These are phyloP conservation scores for Lachancea fermentati DNA, from an alignment of 805 yeast genomes.

Conservation along the genomic window DNA sequence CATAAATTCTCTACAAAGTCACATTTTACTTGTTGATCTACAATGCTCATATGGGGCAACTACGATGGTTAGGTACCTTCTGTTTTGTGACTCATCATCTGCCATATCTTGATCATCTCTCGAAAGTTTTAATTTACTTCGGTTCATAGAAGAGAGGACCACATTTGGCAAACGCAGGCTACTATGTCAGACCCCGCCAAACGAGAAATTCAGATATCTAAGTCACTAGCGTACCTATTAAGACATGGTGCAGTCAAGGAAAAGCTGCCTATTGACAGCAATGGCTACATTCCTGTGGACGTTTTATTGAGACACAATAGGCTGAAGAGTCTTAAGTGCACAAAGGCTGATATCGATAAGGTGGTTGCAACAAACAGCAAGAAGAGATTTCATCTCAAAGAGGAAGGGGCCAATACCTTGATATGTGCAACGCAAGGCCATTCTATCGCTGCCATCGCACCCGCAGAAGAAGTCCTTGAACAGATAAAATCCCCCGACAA, in stretches of 20 bases:
- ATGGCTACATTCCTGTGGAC: conserved; percentile 59
- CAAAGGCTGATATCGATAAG: conserved; percentile 49
- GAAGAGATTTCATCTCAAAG: conserved; percentile 54
- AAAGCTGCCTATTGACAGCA: conserved; percentile 51
- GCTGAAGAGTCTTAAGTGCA: conserved; percentile 50
- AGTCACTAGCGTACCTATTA: conserved; percentile 65
- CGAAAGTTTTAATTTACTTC: no score
- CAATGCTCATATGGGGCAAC: no score
- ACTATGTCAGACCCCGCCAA: conserved; percentile 15
- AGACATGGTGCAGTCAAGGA: conserved; percentile 84
- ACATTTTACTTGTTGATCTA: no score
- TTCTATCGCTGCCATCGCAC: conserved; percentile 43
- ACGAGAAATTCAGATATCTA: conserved; percentile 57
- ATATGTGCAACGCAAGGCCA: conserved; percentile 97
- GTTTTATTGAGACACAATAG: conserved; percentile 52
- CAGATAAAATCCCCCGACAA: conserved; percentile 34
- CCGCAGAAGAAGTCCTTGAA: conserved; percentile 39
- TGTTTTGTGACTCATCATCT: no score
- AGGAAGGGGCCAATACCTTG: conserved; percentile 17
- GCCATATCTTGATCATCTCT: no score
- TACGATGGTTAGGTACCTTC: no score
- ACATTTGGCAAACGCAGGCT: no score
- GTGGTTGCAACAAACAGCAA: conserved; percentile 66
- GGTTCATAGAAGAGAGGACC: no score
- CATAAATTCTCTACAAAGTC: no score